These are phyloP conservation scores for Mitragyna speciosa DNA, from an alignment of 257 asterid species.

Conservation along the genomic window DNA sequence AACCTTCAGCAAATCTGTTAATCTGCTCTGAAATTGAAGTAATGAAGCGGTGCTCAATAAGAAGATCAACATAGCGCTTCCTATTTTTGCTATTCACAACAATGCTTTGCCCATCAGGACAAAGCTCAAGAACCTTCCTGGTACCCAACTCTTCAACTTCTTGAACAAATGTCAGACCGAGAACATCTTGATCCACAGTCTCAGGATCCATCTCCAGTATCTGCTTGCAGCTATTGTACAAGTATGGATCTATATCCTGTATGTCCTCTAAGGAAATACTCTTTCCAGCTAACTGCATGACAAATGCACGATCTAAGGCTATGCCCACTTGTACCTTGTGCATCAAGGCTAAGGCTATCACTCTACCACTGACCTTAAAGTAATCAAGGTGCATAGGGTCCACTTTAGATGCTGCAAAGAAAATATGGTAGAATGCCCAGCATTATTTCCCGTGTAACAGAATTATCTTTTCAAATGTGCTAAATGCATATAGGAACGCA, in stretches of 20 bases:
- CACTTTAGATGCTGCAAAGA: constrained; percentile 85
- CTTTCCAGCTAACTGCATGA: constrained; percentile 69
- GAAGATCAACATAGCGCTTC: constrained; percentile 66
- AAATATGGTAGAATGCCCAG: constrained; percentile 18
- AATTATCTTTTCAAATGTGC: constrained; percentile 1
- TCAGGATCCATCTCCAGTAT: constrained; percentile 88
- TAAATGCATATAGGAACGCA: background rate
- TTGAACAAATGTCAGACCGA: constrained; percentile 76
- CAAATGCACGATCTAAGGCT: constrained; percentile 82
- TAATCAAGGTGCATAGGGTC: constrained; percentile 87
- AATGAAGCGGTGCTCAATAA: constrained; percentile 73
- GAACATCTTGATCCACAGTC: constrained; percentile 76
- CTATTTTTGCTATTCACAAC: constrained; percentile 76
- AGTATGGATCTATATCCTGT: constrained; percentile 77
- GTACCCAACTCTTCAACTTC: constrained; percentile 86
- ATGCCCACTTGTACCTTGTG: constrained; percentile 90
- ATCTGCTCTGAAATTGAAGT: constrained; percentile 66
- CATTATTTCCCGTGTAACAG: constrained; percentile 2
- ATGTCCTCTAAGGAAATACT: constrained; percentile 70
- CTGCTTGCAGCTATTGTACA: constrained; percentile 89
- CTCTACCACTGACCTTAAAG: constrained; percentile 80
- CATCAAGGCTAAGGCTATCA: constrained; percentile 89
- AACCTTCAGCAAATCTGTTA: constrained; percentile 63
- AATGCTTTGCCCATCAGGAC: constrained; percentile 56
- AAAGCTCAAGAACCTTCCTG: constrained; percentile 73